phyloP scores from a whole-genome alignment of 2,329 filamentous ascomycete species.

The Blastomyces silverae region DNA sequence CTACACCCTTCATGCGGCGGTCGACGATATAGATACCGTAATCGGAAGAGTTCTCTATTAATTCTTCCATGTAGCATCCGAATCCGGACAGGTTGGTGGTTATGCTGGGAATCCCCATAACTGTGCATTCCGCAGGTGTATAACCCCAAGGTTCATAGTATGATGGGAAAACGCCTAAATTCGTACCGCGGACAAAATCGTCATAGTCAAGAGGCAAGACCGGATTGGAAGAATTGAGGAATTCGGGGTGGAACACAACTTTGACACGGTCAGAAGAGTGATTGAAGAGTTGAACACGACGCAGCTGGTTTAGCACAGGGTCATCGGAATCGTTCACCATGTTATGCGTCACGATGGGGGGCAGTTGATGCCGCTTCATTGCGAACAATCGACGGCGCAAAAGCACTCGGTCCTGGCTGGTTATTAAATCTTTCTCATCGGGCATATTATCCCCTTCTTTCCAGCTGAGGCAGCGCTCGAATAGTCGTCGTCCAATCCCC shows the following conservation, averaged over 20 bases:
- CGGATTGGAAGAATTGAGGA: conserved; percentile 90
- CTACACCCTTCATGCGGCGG: conserved; percentile 86
- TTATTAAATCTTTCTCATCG: conserved; percentile 94
- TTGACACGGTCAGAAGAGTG: conserved; percentile 92
- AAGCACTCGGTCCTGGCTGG: conserved; percentile 83
- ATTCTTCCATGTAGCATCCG: conserved; percentile 98
- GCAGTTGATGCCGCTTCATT: conserved; percentile 86
- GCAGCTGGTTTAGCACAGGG: conserved; percentile 90
- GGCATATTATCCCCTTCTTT: conserved; percentile 89
- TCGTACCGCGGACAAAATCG: conserved; percentile 94
- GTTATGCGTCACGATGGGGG: conserved; percentile 97
- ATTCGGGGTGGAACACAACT: conserved; percentile 96
- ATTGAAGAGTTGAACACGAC: conserved; percentile 95
- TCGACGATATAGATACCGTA: conserved; percentile 99
- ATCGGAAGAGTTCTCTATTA: conserved; percentile 95
- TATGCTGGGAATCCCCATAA: conserved; percentile 98
- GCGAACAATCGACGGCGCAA: conserved; percentile 86
- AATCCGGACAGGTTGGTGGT: conserved; percentile 97
- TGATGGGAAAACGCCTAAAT: conserved; percentile 90
- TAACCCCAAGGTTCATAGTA: conserved; percentile 99
- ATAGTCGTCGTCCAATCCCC: conserved; percentile 86
- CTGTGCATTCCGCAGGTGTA: conserved; percentile 94
- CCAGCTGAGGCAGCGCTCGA: conserved; percentile 91
- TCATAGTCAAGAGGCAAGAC: conserved; percentile 95
- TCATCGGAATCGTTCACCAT: conserved; percentile 94